Evolutionary conservation across 192 early-diverging fungal species (phyloP).

Genomic region (Coemansia sp.): DNA sequence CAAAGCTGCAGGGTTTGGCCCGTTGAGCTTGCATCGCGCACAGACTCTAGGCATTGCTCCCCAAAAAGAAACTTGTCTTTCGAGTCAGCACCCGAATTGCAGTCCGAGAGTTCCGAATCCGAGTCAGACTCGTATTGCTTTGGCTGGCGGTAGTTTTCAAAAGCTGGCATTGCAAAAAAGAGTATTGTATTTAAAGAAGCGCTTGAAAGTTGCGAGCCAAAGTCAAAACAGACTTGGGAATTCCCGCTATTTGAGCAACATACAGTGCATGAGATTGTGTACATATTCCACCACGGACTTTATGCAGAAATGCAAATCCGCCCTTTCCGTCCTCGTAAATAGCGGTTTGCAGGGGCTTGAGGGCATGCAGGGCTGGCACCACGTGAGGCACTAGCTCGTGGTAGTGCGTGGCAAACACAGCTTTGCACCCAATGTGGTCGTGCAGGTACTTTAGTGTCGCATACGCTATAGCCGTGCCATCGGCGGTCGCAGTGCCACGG

Average conservation of each 20-base stretch:
- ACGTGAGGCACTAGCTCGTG: conserved; percentile 66
- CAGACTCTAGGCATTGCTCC: too few relatives aligned
- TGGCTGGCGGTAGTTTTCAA: too few relatives aligned
- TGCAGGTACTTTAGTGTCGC: conserved; percentile 64
- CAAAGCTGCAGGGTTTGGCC: too few relatives aligned
- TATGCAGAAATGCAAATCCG: conserved; percentile 62
- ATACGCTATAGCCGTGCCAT: conserved; percentile 72
- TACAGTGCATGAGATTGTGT: conserved; percentile 69
- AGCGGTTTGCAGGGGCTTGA: conserved; percentile 31
- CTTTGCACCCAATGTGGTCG: conserved; percentile 59
- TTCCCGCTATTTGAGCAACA: conserved; percentile 69
- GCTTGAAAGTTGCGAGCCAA: conserved; percentile 17
- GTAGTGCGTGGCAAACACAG: conserved; percentile 78
- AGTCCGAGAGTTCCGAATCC: too few relatives aligned
- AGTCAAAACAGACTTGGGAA: conserved; percentile 54
- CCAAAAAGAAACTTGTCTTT: too few relatives aligned
- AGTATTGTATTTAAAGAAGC: not conserved
- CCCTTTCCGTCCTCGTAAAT: conserved; percentile 44
- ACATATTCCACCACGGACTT: conserved; percentile 66
- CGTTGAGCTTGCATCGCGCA: too few relatives aligned
- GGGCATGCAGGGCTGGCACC: conserved; percentile 19
- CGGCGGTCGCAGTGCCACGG: conserved; percentile 59
- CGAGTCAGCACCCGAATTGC: too few relatives aligned
- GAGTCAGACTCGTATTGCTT: too few relatives aligned
- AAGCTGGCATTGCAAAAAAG: not conserved